Evolutionary conservation across 2,329 filamentous ascomycete species (phyloP).

Genomic region (Fusarium austroafricanum): DNA sequence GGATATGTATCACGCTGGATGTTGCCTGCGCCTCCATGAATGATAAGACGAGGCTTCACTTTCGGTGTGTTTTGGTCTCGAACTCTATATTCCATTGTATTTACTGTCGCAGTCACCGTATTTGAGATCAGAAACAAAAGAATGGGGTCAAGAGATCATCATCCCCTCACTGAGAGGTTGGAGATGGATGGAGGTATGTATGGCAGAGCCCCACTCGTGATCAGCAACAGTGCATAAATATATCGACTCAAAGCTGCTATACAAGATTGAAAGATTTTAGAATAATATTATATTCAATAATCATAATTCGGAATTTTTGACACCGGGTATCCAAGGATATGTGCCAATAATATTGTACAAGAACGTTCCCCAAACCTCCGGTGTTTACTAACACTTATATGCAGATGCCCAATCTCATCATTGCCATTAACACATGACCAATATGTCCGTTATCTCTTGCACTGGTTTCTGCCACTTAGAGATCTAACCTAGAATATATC

Average conservation of each 20-base stretch:
- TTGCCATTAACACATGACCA: background rate
- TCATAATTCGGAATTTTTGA: background rate
- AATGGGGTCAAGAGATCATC: background rate
- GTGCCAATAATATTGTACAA: background rate
- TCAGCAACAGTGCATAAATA: background rate
- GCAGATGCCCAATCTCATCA: slow-evolving; percentile 2
- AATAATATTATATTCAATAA: background rate
- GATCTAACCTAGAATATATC: background rate
- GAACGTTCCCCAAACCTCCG: background rate
- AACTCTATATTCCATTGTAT: slow-evolving; percentile 57
- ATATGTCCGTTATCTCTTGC: background rate
- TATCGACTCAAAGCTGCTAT: background rate
- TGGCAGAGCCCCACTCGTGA: slow-evolving; percentile 22
- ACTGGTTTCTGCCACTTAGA: background rate
- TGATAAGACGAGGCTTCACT: slow-evolving; percentile 69
- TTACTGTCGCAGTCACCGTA: background rate
- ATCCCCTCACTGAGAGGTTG: slow-evolving; percentile 9
- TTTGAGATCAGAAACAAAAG: background rate
- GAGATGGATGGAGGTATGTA: background rate
- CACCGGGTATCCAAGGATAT: background rate
- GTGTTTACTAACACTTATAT: slow-evolving; percentile 9
- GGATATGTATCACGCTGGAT: slow-evolving; percentile 70
- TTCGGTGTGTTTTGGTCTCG: slow-evolving; percentile 24
- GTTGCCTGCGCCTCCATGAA: slow-evolving; percentile 80
- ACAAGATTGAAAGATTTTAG: background rate